These are phyloP conservation scores for Agrocybe pediades DNA, from an alignment of 768 basidiomycete species.

Conservation along the genomic window DNA sequence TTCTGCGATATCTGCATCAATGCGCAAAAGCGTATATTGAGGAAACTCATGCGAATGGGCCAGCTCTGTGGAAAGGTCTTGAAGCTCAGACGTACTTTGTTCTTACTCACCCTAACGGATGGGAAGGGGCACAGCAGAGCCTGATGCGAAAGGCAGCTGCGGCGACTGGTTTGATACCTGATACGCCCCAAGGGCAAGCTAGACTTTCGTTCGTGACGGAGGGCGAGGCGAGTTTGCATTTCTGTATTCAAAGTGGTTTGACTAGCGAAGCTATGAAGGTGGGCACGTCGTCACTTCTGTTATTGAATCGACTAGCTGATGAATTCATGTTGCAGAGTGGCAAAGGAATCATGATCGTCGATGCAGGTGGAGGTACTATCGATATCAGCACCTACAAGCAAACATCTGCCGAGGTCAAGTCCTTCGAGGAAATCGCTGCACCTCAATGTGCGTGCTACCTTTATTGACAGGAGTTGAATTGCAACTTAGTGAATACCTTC, in stretches of 20 bases:
- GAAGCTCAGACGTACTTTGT: conserved; percentile 48
- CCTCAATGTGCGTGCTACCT: conserved; percentile 35
- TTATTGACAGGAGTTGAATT: background rate
- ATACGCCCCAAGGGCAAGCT: conserved; percentile 35
- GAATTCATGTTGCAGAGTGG: conserved; percentile 31
- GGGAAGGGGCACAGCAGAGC: conserved; percentile 62
- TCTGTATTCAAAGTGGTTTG: conserved; percentile 50
- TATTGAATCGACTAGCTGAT: background rate
- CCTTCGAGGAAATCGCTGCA: conserved; percentile 50
- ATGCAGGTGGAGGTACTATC: conserved; percentile 66
- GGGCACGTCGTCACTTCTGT: background rate
- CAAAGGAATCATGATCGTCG: conserved; percentile 53
- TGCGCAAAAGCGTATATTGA: conserved; percentile 49
- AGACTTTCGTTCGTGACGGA: conserved; percentile 62
- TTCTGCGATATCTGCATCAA: conserved; percentile 46
- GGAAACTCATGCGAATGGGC: conserved; percentile 46
- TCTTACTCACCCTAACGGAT: conserved; percentile 65
- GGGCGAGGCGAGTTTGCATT: conserved; percentile 64
- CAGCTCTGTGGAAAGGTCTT: conserved; percentile 45
- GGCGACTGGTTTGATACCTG: conserved; percentile 49
- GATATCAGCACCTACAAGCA: conserved; percentile 60
- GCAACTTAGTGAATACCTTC: too few species aligned
- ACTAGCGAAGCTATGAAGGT: conserved; percentile 35
- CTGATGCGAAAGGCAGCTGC: conserved; percentile 57
- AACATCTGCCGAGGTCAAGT: conserved; percentile 22